Evolutionary conservation across 495 filamentous ascomycete species (phyloP).

Genomic region (Hyaloscypha variabilis): DNA sequence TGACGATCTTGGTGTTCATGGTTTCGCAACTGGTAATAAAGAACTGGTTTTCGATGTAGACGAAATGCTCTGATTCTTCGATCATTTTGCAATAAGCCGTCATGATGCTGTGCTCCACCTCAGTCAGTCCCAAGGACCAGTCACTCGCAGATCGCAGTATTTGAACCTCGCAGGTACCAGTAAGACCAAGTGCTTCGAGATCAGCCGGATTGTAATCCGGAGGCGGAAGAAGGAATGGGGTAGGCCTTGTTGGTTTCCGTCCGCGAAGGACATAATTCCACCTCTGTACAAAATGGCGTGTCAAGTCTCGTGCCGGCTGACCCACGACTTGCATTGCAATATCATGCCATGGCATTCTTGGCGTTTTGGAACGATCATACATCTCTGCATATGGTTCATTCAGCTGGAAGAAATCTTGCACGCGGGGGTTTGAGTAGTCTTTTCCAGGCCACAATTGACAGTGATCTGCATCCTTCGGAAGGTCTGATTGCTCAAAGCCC

Average conservation of each 20-base stretch:
- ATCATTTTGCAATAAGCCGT: constrained; percentile 95
- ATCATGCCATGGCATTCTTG: constrained; percentile 99
- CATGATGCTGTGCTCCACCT: constrained; percentile 93
- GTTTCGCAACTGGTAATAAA: constrained; percentile 94
- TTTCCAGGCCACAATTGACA: constrained; percentile 98
- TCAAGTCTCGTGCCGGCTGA: constrained; percentile 92
- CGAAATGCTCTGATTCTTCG: constrained; percentile 91
- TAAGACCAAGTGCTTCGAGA: constrained; percentile 82
- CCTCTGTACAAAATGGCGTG: constrained; percentile 95
- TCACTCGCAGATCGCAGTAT: constrained; percentile 86
- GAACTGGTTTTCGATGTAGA: constrained; percentile 99
- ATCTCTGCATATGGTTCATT: constrained; percentile 98
- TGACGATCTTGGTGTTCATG: constrained; percentile 84
- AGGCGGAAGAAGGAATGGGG: constrained; percentile 89
- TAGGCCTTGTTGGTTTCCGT: constrained; percentile 90
- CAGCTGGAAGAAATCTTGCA: constrained; percentile 91
- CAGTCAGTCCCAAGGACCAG: constrained; percentile 89
- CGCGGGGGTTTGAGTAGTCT: constrained; percentile 96
- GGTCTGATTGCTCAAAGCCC: constrained; percentile 78
- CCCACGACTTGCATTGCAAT: constrained; percentile 98
- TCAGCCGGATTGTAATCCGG: constrained; percentile 88
- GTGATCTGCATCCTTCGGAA: constrained; percentile 88
- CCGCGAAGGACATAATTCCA: constrained; percentile 98
- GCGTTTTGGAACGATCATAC: constrained; percentile 88
- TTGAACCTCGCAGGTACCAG: constrained; percentile 94